phyloP scores from a whole-genome alignment of 768 basidiomycete genomes.

The Boletus subcaerulescens region DNA sequence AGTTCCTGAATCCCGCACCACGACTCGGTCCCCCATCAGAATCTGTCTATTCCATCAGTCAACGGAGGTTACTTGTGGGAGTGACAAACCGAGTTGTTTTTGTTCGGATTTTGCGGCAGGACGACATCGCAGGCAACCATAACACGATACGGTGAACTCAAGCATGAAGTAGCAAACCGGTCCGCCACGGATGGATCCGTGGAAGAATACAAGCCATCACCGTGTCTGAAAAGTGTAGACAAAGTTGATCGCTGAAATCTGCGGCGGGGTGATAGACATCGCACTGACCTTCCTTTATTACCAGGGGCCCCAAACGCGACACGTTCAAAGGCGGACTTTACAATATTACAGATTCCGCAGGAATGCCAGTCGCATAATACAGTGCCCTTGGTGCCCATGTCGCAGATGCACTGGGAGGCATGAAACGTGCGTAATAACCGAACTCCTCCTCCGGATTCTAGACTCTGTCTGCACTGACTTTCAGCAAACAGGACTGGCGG shows the following conservation, averaged over 20 bases:
- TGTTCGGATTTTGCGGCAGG: slow-evolving; percentile 33
- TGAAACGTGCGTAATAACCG: slow-evolving; percentile 59
- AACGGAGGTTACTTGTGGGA: slow-evolving; percentile 15
- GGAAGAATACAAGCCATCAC: slow-evolving; percentile 63
- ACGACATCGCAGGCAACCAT: slow-evolving; percentile 58
- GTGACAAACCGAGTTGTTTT: slow-evolving; percentile 26
- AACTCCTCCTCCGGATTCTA: slow-evolving; percentile 34
- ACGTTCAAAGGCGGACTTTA: slow-evolving; percentile 53
- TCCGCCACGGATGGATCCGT: slow-evolving; percentile 58
- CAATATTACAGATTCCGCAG: slow-evolving; percentile 61
- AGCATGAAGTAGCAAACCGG: slow-evolving; percentile 60
- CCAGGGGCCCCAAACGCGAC: slow-evolving; percentile 54
- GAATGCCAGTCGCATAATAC: slow-evolving; percentile 55
- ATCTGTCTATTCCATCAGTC: slow-evolving; percentile 37
- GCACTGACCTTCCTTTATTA: slow-evolving; percentile 53
- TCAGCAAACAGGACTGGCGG: slow-evolving; percentile 3
- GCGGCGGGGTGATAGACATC: slow-evolving; percentile 1
- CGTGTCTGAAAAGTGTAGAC: slow-evolving; percentile 40
- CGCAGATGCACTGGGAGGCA: slow-evolving; percentile 65
- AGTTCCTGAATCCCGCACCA: slow-evolving; percentile 51
- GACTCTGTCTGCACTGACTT: slow-evolving; percentile 24
- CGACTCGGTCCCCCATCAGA: slow-evolving; percentile 48
- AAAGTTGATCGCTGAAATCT: neutral
- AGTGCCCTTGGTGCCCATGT: slow-evolving; percentile 54
- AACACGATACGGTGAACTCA: slow-evolving; percentile 63